phyloP scores from a whole-genome alignment of 768 basidiomycete genomes.

The Mycena pura region DNA sequence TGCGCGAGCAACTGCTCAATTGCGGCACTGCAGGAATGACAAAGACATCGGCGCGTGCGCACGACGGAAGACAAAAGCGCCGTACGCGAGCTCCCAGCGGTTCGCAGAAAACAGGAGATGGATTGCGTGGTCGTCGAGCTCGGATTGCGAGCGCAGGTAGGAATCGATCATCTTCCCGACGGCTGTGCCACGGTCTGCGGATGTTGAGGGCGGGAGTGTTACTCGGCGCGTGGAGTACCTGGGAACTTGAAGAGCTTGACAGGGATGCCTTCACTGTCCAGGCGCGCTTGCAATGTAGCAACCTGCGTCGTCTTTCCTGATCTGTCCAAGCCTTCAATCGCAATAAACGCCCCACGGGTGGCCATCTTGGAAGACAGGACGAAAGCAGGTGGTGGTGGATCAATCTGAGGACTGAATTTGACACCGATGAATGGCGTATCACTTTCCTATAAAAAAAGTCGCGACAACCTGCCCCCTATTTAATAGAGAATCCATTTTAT shows the following conservation, averaged over 20 bases:
- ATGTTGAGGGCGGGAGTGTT: background rate
- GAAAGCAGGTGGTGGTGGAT: too few relatives aligned
- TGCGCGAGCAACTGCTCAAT: constrained; percentile 64
- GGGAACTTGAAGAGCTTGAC: constrained; percentile 86
- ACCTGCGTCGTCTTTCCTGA: constrained; percentile 95
- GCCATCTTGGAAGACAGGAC: too few relatives aligned
- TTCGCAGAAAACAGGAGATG: constrained; percentile 97
- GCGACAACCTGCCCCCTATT: too few relatives aligned
- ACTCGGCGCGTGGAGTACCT: constrained; percentile 51
- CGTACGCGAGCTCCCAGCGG: constrained; percentile 93
- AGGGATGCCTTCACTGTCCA: constrained; percentile 52
- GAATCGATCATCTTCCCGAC: constrained; percentile 94
- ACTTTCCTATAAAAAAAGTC: too few relatives aligned
- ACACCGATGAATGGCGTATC: too few relatives aligned
- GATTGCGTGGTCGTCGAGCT: constrained; percentile 90
- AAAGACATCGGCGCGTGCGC: background rate
- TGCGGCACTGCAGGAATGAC: constrained; percentile 48
- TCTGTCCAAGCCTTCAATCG: constrained; percentile 94
- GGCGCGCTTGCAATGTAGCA: constrained; percentile 58
- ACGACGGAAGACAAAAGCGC: constrained; percentile 17
- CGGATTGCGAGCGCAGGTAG: constrained; percentile 83
- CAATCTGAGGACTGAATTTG: too few relatives aligned
- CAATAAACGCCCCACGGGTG: constrained; percentile 81
- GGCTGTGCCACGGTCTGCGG: constrained; percentile 83
- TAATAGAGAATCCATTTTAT: too few relatives aligned